A percentile compares a stretch with the other conserved stretches of the same genome.
These are phyloP conservation scores for Pharus latifolius DNA, from an alignment of 176 grass and related monocot genomes.

Conservation along the genomic window DNA sequence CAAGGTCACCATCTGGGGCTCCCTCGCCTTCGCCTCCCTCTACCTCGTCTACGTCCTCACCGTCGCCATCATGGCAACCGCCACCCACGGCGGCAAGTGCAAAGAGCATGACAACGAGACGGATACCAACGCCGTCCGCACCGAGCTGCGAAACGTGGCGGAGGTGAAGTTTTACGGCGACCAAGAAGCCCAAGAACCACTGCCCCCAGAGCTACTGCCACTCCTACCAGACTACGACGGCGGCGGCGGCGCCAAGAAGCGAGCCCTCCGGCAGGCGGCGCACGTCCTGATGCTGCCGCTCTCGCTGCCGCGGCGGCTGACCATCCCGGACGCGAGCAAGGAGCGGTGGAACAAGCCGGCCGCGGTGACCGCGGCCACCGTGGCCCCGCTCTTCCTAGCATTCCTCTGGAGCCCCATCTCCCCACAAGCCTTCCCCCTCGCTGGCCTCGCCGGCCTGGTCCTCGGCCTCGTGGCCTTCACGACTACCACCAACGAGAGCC, in stretches of 20 bases:
- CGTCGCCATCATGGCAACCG: constrained; percentile 38
- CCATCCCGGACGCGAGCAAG: constrained; percentile 53
- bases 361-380: constrained; percentile 35
- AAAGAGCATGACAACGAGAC: not conserved
- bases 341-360: constrained; percentile 58
- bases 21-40: constrained; percentile 43
- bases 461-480: constrained; percentile 20
- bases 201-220: not conserved
- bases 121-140: not conserved
- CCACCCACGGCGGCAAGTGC: constrained; percentile 13
- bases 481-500: constrained; percentile 23
- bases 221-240: not conserved
- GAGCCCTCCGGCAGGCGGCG: not conserved
- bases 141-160: not conserved
- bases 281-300: constrained; percentile 31
- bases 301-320: constrained; percentile 44
- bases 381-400: constrained; percentile 42
- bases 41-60: constrained; percentile 58
- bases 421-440: not conserved
- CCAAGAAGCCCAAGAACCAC: not conserved
- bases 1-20: constrained; percentile 37
- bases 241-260: not conserved
- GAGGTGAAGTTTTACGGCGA: not conserved
- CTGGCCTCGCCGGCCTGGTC: not conserved
- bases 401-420: constrained; percentile 16